Percentiles rank a stretch among this genome's conserved stretches.
These are phyloP conservation scores for Postia placenta DNA, from an alignment of 768 basidiomycete species.

Conservation along the genomic window DNA sequence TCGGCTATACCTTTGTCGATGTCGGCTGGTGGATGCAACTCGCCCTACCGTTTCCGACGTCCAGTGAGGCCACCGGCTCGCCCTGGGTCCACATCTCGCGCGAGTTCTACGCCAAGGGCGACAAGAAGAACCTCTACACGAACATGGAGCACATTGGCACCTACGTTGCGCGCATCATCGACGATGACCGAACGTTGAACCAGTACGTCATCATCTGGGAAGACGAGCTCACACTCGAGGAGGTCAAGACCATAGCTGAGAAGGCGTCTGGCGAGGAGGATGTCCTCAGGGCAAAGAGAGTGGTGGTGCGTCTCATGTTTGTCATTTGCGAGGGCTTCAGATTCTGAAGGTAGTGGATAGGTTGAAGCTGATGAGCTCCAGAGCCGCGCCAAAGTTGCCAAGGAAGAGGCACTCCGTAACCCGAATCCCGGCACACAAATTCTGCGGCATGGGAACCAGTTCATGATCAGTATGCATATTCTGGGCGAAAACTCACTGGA, in stretches of 20 bases:
- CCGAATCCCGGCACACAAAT: background rate
- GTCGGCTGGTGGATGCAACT: slow-evolving; percentile 28
- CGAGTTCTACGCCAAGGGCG: slow-evolving; percentile 16
- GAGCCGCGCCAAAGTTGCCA: background rate
- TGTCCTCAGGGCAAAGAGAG: background rate
- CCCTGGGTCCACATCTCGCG: background rate
- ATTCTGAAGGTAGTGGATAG: background rate
- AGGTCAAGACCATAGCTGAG: slow-evolving; percentile 19
- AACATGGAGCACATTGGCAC: slow-evolving; percentile 20
- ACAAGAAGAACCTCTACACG: slow-evolving; percentile 16
- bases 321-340: background rate
- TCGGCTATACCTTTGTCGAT: slow-evolving; percentile 26
- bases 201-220: slow-evolving; percentile 22
- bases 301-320: background rate
- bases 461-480: slow-evolving; percentile 20
- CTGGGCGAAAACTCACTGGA: slow-evolving; percentile 25
- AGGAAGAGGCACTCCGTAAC: background rate
- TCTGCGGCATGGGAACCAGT: slow-evolving; percentile 7
- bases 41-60: slow-evolving; percentile 4
- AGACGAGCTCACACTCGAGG: slow-evolving; percentile 21
- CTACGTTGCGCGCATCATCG: slow-evolving; percentile 26
- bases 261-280: slow-evolving; percentile 19
- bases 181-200: slow-evolving; percentile 28
- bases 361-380: slow-evolving; percentile 5
- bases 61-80: background rate